These are phyloP conservation scores for Epicoccum nigrum DNA, from an alignment of 2,329 filamentous ascomycete species.

Conservation along the genomic window DNA sequence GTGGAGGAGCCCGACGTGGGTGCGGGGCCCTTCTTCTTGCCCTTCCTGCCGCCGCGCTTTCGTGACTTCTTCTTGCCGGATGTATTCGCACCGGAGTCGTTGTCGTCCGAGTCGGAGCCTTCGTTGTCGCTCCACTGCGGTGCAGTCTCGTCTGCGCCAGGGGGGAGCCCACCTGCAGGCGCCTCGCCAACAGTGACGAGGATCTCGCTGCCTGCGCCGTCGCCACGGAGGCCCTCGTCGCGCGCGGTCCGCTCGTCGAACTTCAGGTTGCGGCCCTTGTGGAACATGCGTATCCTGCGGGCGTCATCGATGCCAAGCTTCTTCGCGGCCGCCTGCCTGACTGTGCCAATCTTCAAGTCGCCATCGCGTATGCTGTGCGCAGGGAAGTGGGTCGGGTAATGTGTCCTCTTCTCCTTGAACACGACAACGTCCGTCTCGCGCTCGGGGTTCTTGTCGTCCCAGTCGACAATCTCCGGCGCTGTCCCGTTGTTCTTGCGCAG, in stretches of 20 bases:
- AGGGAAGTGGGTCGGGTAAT: conserved; percentile 74
- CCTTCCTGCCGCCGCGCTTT: conserved; percentile 48
- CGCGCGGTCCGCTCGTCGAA: conserved; percentile 64
- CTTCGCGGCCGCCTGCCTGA: conserved; percentile 70
- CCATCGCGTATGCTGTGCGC: conserved; percentile 77
- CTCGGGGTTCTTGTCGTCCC: conserved; percentile 48
- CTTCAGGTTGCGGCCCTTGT: conserved; percentile 75
- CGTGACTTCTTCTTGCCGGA: conserved; percentile 42
- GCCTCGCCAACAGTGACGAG: conserved; percentile 63
- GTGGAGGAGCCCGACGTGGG: conserved; percentile 50
- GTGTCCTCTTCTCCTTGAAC: conserved; percentile 70
- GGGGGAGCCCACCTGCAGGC: conserved; percentile 49
- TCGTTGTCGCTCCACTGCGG: conserved; percentile 41
- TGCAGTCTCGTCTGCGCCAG: conserved; percentile 44
- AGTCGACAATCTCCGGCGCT: conserved; percentile 46
- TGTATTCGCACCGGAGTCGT: conserved; percentile 36
- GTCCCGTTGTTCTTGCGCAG: conserved; percentile 57
- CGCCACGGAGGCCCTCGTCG: conserved; percentile 63
- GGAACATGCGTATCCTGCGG: conserved; percentile 69
- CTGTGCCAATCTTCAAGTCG: conserved; percentile 69
- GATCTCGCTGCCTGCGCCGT: conserved; percentile 65
- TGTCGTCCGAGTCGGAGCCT: conserved; percentile 49
- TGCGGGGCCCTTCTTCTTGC: conserved; percentile 54
- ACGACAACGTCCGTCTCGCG: conserved; percentile 73
- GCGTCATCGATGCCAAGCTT: conserved; percentile 67